phyloP scores from a whole-genome alignment of 257 asterid genomes.

The Scutellaria galericulata region DNA sequence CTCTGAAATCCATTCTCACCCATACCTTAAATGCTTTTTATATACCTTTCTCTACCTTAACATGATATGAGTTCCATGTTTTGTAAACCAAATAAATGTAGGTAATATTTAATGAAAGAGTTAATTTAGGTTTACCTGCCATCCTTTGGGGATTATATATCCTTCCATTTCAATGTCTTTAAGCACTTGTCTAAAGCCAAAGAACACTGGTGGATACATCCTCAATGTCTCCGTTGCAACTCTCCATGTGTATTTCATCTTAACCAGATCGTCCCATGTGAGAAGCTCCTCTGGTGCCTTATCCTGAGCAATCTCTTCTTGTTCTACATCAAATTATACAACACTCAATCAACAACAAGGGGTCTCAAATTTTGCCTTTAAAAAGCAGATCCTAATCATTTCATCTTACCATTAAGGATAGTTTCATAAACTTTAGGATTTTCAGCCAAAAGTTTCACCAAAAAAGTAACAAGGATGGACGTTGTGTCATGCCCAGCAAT shows the following conservation, averaged over 20 bases:
- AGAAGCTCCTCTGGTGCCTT: neutral
- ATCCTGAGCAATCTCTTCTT: neutral
- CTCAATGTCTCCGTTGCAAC: slow-evolving; percentile 2
- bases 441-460: slow-evolving; percentile 12
- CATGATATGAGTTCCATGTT: too few species aligned
- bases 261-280: slow-evolving; percentile 8
- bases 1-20: too few species aligned
- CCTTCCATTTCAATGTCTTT: slow-evolving; percentile 1
- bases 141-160: slow-evolving; percentile 22
- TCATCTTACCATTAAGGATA: neutral
- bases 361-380: too few species aligned
- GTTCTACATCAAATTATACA: neutral
- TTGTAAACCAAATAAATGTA: too few species aligned
- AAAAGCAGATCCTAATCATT: too few species aligned
- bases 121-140: slow-evolving; percentile 2
- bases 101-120: too few species aligned
- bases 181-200: neutral
- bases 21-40: too few species aligned
- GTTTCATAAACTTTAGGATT: slow-evolving; percentile 3
- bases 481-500: slow-evolving; percentile 16
- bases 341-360: too few species aligned
- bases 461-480: neutral
- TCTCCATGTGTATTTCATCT: slow-evolving; percentile 22
- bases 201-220: slow-evolving; percentile 4
- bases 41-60: too few species aligned